phyloP scores from a whole-genome alignment of 2,329 filamentous ascomycete genomes.

The Chlorencoelia australis region DNA sequence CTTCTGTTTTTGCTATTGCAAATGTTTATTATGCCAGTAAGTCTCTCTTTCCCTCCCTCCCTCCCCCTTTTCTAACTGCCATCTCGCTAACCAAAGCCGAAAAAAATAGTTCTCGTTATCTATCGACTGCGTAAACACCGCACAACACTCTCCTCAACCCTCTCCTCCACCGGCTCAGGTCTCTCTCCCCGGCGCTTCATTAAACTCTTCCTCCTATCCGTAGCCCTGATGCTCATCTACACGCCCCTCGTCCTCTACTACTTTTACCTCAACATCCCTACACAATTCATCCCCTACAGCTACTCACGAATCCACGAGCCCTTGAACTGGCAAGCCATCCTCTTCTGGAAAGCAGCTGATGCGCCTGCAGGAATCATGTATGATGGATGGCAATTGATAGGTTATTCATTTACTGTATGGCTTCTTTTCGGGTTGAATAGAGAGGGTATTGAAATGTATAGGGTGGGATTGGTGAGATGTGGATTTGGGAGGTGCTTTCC shows the following conservation, averaged over 20 bases:
- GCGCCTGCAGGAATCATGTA: constrained; percentile 33
- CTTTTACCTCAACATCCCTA: constrained; percentile 39
- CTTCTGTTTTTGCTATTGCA: constrained; percentile 41
- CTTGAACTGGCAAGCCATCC: constrained; percentile 37
- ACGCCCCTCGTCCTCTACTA: constrained; percentile 44
- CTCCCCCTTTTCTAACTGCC: constrained; percentile 8
- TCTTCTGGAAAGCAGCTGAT: constrained; percentile 32
- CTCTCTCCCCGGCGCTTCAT: constrained; percentile 51
- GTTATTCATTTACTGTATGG: constrained; percentile 44
- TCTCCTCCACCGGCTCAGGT: constrained; percentile 38
- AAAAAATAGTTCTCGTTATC: constrained; percentile 42
- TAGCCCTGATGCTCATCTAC: constrained; percentile 38
- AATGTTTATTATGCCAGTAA: constrained; percentile 48
- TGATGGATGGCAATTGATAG: constrained; percentile 49
- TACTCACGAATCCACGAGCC: constrained; percentile 43
- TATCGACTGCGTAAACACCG: constrained; percentile 52
- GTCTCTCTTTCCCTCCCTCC: constrained; percentile 17
- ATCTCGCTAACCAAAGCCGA: not conserved
- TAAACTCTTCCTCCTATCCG: constrained; percentile 47
- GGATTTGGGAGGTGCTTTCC: constrained; percentile 20
- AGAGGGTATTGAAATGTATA: constrained; percentile 48
- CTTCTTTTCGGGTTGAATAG: constrained; percentile 54
- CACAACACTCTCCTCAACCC: constrained; percentile 43
- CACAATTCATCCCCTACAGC: constrained; percentile 32
- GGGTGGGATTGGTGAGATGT: constrained; percentile 10